Base-by-base conservation (phyloP, 495 filamentous ascomycete genomes). In the Podospora australis region DNA sequence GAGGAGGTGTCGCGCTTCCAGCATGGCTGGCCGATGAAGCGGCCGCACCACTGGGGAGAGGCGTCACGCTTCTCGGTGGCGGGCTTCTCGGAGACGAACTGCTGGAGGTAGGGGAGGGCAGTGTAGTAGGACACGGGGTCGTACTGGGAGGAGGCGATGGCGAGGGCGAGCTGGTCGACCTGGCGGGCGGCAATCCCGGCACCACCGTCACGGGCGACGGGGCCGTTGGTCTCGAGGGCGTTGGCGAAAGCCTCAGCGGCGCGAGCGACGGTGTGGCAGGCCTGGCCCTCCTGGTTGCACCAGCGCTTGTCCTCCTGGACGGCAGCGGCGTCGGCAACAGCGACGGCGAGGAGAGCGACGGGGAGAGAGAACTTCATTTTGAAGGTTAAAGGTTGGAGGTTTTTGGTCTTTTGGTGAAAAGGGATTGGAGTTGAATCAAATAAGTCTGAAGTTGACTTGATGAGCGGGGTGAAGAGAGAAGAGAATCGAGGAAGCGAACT, bases 291-390 rank as follows among this genome's bases (percentile, higher is more conserved):
- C 44, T 45, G 35, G 13, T 21, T 28, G 59, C 67, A 68, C 51
- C 53, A 65, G 20, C 51, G 55, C 53, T 54, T 55, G 19, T 52
- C 55, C 11, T 62, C 50, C n/a, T 53, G 45, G 13, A 43, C 38
- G 47, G 52, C 39, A 30, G 64, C 57, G 16, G 54, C 48, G 10
- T 46, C 38, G 50, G 54, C 39, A 34, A 62, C 57, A 16, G 54
- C 56, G 38, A 59, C 45, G 54, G 63, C 53, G 36, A 71, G 47
- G 57, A 67, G 17, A 55, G 52, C 45, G 44, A 71, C 8, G 50
- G 63, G 52, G 48, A 56, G 46, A 23, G 64, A 51, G 46, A 63
- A 59, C 62, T 70, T 69, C 69, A 72, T 72, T 45, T 19, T 70
- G 57, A 41, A 24, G 26, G 43, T 16, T 26, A 26, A 7, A 21